Percentiles rank a stretch among this genome's conserved stretches.
Conservation (phyloP, 225 moss, liverwort and hornwort species). For the Rhytidiadelphus loreus region DNA sequence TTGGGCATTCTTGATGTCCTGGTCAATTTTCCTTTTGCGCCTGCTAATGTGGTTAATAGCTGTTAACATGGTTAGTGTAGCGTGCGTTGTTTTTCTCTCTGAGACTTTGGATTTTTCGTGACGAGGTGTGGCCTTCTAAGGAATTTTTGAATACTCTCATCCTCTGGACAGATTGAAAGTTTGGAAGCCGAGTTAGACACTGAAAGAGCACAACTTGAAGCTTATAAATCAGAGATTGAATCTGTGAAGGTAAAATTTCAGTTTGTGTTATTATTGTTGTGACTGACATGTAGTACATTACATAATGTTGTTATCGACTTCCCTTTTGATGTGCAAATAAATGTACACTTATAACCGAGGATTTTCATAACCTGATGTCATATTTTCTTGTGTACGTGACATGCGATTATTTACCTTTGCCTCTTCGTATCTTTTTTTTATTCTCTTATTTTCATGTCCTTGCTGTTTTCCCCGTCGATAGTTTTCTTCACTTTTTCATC, state of each 20-base stretch:
- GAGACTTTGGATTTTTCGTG: neutral
- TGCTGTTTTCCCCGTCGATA: neutral
- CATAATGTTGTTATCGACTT: neutral
- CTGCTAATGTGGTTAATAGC: neutral
- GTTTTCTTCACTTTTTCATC: neutral
- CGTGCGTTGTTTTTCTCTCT: neutral
- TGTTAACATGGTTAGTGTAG: neutral
- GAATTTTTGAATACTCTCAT: neutral
- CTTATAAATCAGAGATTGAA: constrained; percentile 53
- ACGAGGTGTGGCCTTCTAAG: neutral
- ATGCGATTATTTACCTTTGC: neutral
- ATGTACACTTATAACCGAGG: neutral
- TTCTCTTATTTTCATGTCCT: neutral
- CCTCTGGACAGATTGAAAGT: constrained; percentile 45
- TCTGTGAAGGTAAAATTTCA: constrained; percentile 35
- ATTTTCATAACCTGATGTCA: neutral
- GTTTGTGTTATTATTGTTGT: neutral
- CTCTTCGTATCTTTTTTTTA: neutral
- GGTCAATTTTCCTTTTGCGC: neutral
- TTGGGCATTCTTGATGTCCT: neutral
- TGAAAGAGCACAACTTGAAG: constrained; percentile 35
- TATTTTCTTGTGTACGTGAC: neutral
- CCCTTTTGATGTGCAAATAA: neutral
- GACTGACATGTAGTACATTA: neutral
- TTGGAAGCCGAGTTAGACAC: constrained; percentile 38